Percentiles rank a stretch among this genome's conserved stretches.
Conservation (phyloP, 108 stramenopile genomes). For the Pseudonitzschia delicatissima region DNA sequence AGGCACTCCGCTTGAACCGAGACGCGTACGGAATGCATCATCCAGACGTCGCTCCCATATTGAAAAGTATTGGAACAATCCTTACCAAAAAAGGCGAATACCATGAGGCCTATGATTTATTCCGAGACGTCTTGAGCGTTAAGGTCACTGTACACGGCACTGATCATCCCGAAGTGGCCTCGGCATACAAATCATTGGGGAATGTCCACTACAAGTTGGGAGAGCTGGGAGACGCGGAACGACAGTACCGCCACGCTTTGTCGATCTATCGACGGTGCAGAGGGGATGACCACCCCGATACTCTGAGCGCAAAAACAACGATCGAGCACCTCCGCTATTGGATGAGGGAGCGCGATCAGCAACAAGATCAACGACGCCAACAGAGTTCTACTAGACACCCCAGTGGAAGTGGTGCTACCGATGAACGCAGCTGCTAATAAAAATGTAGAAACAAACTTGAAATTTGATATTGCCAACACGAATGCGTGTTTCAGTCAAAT, state of each 20-base stretch:
- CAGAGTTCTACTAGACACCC: background rate
- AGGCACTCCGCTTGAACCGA: slow-evolving; percentile 73
- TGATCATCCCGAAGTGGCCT: slow-evolving; percentile 71
- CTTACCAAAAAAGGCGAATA: slow-evolving; percentile 69
- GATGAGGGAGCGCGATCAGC: slow-evolving; percentile 59
- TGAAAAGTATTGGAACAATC: slow-evolving; percentile 77
- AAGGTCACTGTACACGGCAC: slow-evolving; percentile 64
- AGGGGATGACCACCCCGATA: slow-evolving; percentile 64
- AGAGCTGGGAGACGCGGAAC: slow-evolving; percentile 65
- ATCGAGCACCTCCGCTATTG: slow-evolving; percentile 60
- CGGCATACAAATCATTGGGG: slow-evolving; percentile 76
- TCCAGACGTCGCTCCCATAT: slow-evolving; percentile 84
- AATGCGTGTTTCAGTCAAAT: too few relatives aligned
- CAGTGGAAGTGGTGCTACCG: background rate
- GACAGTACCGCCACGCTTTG: slow-evolving; percentile 71
- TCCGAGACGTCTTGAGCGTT: slow-evolving; percentile 71
- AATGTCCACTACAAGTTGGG: slow-evolving; percentile 85
- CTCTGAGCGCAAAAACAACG: slow-evolving; percentile 48
- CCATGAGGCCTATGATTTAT: slow-evolving; percentile 62
- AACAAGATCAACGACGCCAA: slow-evolving; percentile 30
- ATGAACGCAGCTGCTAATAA: slow-evolving; percentile 53
- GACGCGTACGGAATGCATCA: slow-evolving; percentile 74
- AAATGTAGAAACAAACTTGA: too few relatives aligned
- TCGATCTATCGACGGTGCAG: slow-evolving; percentile 60
- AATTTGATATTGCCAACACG: too few relatives aligned